phyloP scores from a whole-genome alignment of 1,284 basidiomycete species.

The Fistulina hepatica region DNA sequence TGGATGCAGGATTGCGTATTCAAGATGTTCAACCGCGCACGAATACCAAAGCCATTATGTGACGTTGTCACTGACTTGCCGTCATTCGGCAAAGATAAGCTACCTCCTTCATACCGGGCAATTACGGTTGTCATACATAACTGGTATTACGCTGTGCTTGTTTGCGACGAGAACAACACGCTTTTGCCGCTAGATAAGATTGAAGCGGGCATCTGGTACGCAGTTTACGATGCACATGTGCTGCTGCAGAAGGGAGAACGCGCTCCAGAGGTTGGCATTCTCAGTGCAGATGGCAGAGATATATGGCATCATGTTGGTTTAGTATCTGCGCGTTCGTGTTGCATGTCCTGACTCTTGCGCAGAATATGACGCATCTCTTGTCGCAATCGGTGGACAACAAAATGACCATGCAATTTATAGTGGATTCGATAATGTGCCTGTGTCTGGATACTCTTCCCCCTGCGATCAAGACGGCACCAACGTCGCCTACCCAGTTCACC shows the following conservation, averaged over 20 bases:
- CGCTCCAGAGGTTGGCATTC: conserved; percentile 54
- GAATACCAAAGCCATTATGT: conserved; percentile 56
- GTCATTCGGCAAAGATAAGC: conserved; percentile 28
- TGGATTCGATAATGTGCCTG: conserved; percentile 70
- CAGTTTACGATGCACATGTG: conserved; percentile 58
- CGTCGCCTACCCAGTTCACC: conserved; percentile 19
- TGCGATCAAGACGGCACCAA: conserved; percentile 25
- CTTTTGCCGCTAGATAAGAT: conserved; percentile 36
- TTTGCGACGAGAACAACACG: conserved; percentile 32
- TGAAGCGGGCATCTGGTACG: conserved; percentile 53
- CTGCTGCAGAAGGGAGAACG: conserved; percentile 44
- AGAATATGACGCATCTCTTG: conserved; percentile 69
- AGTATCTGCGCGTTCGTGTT: conserved; percentile 15
- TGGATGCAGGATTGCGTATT: conserved; percentile 51
- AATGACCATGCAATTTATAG: conserved; percentile 47
- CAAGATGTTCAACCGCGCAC: conserved; percentile 68
- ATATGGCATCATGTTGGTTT: conserved; percentile 77
- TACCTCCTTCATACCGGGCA: conserved; percentile 46
- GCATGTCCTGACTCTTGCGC: conserved; percentile 11
- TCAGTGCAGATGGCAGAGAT: conserved; percentile 78
- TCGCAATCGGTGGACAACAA: conserved; percentile 58
- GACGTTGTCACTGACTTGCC: conserved; percentile 51
- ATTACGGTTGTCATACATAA: conserved; percentile 66
- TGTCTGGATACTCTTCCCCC: conserved; percentile 52
- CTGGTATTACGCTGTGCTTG: conserved; percentile 75